Conservation (phyloP, 768 basidiomycete species). For the Leccinum pellstonianum region DNA sequence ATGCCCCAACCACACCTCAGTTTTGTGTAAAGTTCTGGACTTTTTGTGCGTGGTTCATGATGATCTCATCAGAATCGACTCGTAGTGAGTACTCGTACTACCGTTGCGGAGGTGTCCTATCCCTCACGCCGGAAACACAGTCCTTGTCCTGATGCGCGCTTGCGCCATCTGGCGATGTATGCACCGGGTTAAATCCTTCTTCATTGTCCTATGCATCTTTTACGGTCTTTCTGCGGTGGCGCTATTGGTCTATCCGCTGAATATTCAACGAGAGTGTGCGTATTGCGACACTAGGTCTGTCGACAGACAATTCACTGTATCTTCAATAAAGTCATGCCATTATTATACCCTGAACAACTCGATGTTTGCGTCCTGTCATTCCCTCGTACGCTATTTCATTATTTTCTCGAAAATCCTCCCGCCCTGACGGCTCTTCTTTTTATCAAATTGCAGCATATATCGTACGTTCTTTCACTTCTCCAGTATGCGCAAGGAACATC, state of each 20-base stretch:
- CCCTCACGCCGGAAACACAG: conserved; percentile 4
- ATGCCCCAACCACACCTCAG: background rate
- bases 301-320: background rate
- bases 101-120: too few species aligned
- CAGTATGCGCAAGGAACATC: background rate
- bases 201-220: conserved; percentile 3
- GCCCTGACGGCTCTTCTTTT: background rate
- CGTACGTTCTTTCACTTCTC: conserved; percentile 5
- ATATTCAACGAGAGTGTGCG: background rate
- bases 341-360: background rate
- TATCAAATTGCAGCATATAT: background rate
- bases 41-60: conserved; percentile 8
- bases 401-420: background rate
- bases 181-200: background rate
- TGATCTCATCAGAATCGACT: conserved; percentile 15
- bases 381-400: background rate
- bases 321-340: background rate
- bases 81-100: background rate
- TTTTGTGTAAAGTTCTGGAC: conserved; percentile 11
- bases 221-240: conserved; percentile 8
- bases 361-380: background rate
- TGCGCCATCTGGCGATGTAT: conserved; percentile 21
- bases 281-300: background rate
- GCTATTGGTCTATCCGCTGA: background rate
- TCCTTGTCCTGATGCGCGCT: conserved; percentile 19